phyloP scores from a whole-genome alignment of 2,329 filamentous ascomycete species.

The Beauveria australis region DNA sequence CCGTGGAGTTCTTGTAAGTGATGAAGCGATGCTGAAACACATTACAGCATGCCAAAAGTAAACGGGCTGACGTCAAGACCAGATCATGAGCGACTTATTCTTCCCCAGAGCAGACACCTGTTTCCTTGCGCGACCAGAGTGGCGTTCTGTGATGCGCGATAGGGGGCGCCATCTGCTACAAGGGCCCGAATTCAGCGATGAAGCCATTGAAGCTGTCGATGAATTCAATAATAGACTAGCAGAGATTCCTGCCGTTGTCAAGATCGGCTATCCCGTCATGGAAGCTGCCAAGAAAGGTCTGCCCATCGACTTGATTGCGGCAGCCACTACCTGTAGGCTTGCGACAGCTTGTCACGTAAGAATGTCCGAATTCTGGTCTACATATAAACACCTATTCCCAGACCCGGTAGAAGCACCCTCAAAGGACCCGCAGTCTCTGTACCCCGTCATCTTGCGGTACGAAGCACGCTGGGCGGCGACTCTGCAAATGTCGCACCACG shows the following conservation, averaged over 20 bases:
- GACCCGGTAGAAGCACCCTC: slow-evolving; percentile 21
- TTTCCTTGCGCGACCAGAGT: slow-evolving; percentile 28
- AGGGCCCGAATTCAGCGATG: slow-evolving; percentile 15
- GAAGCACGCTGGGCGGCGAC: slow-evolving; percentile 24
- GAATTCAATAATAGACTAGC: slow-evolving; percentile 26
- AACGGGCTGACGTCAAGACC: neutral
- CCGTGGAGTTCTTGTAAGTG: slow-evolving; percentile 28
- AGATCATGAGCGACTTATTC: slow-evolving; percentile 33
- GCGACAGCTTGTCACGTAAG: slow-evolving; percentile 22
- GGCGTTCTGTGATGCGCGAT: slow-evolving; percentile 26
- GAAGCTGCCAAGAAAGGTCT: slow-evolving; percentile 20
- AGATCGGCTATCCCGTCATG: slow-evolving; percentile 24
- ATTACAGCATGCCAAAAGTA: neutral
- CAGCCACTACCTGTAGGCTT: slow-evolving; percentile 21
- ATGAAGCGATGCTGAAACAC: neutral
- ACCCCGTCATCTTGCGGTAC: slow-evolving; percentile 24
- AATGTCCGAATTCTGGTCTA: slow-evolving; percentile 25
- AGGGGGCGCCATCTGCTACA: slow-evolving; percentile 20
- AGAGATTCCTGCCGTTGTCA: slow-evolving; percentile 26
- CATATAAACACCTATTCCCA: slow-evolving; percentile 18
- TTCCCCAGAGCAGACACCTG: slow-evolving; percentile 25
- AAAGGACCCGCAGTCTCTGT: slow-evolving; percentile 24
- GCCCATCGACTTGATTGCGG: slow-evolving; percentile 21
- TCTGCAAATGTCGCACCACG: slow-evolving; percentile 29
- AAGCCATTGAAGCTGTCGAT: slow-evolving; percentile 22